Evolutionary conservation across 768 basidiomycete species (phyloP).

Genomic region (Gloeopeniophorella convolvens): DNA sequence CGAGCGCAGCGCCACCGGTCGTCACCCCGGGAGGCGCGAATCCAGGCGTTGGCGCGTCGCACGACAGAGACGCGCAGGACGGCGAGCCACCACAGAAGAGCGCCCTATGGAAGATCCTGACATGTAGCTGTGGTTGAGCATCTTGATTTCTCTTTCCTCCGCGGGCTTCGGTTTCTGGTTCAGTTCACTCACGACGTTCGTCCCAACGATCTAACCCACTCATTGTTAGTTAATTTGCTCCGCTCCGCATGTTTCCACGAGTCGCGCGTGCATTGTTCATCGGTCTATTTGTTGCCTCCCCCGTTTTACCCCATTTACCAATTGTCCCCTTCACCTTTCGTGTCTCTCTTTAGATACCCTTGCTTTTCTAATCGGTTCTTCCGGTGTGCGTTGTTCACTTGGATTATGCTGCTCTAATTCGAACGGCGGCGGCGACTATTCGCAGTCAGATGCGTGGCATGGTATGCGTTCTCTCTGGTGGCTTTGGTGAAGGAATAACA

Average conservation of each 20-base stretch:
- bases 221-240: neutral
- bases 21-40: conserved; percentile 66
- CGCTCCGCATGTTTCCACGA: neutral
- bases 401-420: conserved; percentile 17
- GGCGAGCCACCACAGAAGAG: conserved; percentile 46
- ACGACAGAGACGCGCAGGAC: conserved; percentile 52
- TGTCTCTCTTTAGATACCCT: conserved; percentile 17
- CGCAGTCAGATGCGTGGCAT: neutral
- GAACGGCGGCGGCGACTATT: neutral
- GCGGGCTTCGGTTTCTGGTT: neutral
- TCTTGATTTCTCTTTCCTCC: neutral
- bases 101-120: conserved; percentile 60
- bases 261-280: neutral
- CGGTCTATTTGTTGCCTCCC: neutral
- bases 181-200: conserved; percentile 9
- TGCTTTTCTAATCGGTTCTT: conserved; percentile 8
- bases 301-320: neutral
- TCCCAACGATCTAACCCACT: conserved; percentile 12
- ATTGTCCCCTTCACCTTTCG: neutral
- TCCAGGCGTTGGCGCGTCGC: conserved; percentile 59
- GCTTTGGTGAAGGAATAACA: no score
- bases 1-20: conserved; percentile 64
- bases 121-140: conserved; percentile 63
- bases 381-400: conserved; percentile 7
- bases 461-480: no score